These are phyloP conservation scores for Leptodontidium sp. DNA, from an alignment of 2,329 filamentous ascomycete species.

Conservation along the genomic window DNA sequence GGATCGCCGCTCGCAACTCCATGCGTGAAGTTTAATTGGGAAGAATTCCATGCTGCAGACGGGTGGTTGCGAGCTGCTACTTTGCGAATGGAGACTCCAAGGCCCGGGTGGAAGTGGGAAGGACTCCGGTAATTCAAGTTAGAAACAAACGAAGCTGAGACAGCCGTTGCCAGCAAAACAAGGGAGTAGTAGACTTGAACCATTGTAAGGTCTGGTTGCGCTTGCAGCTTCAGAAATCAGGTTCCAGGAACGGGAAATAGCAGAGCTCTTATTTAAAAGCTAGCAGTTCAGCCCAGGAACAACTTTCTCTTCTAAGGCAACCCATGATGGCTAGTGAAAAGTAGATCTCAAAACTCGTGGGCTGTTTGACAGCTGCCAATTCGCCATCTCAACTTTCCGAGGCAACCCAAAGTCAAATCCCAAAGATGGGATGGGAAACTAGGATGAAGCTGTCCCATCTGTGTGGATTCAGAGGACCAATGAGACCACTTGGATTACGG, in stretches of 20 bases:
- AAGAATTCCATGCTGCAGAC: slow-evolving; percentile 33
- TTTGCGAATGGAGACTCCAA: slow-evolving; percentile 71
- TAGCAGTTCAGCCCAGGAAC: background rate
- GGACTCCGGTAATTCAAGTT: slow-evolving; percentile 76
- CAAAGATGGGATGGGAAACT: slow-evolving; percentile 12
- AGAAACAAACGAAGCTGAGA: slow-evolving; percentile 31
- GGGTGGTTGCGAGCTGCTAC: slow-evolving; percentile 54
- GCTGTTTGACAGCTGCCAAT: slow-evolving; percentile 26
- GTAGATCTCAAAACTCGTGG: slow-evolving; percentile 24
- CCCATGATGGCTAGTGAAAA: background rate
- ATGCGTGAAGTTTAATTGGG: slow-evolving; percentile 68
- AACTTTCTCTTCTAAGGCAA: background rate
- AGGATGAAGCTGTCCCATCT: background rate
- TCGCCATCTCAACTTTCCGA: background rate
- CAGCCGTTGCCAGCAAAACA: slow-evolving; percentile 25
- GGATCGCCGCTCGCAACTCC: slow-evolving; percentile 61
- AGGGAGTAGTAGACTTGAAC: slow-evolving; percentile 22
- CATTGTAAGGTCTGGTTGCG: slow-evolving; percentile 14
- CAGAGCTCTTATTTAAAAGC: slow-evolving; percentile 16
- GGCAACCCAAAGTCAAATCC: background rate
- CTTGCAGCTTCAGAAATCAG: background rate
- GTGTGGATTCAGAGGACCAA: slow-evolving; percentile 2
- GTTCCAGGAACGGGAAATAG: background rate
- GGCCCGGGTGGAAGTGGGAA: slow-evolving; percentile 67
- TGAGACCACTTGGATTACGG: background rate